Evolutionary conservation across 495 filamentous ascomycete genomes (phyloP).

Genomic region (Penicillium canariense): DNA sequence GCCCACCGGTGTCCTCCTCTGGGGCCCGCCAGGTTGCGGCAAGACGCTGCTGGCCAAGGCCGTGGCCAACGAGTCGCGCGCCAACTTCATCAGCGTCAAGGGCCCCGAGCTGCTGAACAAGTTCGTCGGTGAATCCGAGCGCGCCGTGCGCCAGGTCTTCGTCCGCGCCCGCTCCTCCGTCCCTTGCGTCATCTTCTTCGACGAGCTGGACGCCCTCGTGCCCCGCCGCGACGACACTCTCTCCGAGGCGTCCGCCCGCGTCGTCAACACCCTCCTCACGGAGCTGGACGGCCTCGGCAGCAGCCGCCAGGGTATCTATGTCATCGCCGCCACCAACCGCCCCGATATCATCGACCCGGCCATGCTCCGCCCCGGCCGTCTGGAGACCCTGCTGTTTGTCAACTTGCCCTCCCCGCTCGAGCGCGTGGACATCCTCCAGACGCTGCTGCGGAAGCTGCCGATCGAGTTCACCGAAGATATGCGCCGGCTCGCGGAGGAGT

Average conservation of each 20-base stretch:
- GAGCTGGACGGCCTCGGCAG: constrained; percentile 83
- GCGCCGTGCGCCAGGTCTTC: constrained; percentile 90
- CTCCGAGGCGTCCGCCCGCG: constrained; percentile 78
- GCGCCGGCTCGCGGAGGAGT: constrained; percentile 63
- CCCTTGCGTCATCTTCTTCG: constrained; percentile 96
- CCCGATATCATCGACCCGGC: constrained; percentile 96
- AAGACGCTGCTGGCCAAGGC: constrained; percentile 97
- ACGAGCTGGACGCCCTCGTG: constrained; percentile 91
- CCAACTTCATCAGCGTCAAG: constrained; percentile 98
- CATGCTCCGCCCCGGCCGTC: constrained; percentile 86
- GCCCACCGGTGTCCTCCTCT: constrained; percentile 88
- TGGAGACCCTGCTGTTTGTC: constrained; percentile 87
- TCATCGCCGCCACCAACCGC: constrained; percentile 91
- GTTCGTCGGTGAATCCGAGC: constrained; percentile 93
- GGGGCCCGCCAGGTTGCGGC: constrained; percentile 95
- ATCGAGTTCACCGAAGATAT: constrained; percentile 46
- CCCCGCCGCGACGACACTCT: constrained; percentile 78
- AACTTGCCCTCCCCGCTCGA: constrained; percentile 79
- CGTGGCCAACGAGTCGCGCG: constrained; percentile 89
- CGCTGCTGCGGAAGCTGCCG: constrained; percentile 66
- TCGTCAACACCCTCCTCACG: constrained; percentile 96
- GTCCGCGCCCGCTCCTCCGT: constrained; percentile 79
- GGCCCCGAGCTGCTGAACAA: constrained; percentile 93
- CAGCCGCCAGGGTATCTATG: constrained; percentile 82
- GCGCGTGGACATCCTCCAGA: constrained; percentile 79